These are phyloP conservation scores for Russula sp. DNA, from an alignment of 768 basidiomycete genomes.

Conservation along the genomic window DNA sequence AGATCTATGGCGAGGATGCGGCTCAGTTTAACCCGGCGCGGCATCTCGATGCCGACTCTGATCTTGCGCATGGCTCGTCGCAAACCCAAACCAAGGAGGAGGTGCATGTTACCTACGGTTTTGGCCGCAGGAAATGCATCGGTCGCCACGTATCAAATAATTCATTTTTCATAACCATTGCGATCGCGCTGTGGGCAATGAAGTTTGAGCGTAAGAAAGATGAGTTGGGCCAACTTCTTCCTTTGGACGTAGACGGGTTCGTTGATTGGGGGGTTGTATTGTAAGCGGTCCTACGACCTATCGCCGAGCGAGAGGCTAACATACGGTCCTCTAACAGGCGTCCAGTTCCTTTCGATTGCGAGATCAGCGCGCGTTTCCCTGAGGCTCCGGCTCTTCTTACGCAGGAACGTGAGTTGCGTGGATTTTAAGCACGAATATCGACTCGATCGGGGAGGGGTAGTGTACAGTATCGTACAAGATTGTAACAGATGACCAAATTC, in stretches of 20 bases:
- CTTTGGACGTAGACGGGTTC: conserved; percentile 8
- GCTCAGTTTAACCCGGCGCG: conserved; percentile 26
- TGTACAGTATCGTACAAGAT: no score
- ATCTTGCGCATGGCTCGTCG: conserved; percentile 8
- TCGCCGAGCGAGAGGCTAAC: background rate
- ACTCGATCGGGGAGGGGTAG: no score
- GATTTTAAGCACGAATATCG: no score
- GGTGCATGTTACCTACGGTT: conserved; percentile 28
- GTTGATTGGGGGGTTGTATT: background rate
- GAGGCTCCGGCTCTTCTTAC: conserved; percentile 1
- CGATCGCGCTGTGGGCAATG: conserved; percentile 27
- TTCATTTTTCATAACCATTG: conserved; percentile 31
- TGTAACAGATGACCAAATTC: no score
- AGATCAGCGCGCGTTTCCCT: conserved; percentile 6
- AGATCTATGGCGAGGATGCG: conserved; percentile 27
- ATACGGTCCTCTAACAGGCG: background rate
- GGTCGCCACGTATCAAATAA: conserved; percentile 23
- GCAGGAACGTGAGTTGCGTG: no score
- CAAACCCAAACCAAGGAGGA: conserved; percentile 29
- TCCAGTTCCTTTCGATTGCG: conserved; percentile 8
- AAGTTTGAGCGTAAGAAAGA: conserved; percentile 17
- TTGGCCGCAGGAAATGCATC: conserved; percentile 23
- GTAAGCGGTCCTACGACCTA: background rate
- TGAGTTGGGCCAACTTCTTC: background rate
- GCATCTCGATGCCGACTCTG: conserved; percentile 26